phyloP scores from a whole-genome alignment of 331 rosid species.

The Pyrus hybrid region DNA sequence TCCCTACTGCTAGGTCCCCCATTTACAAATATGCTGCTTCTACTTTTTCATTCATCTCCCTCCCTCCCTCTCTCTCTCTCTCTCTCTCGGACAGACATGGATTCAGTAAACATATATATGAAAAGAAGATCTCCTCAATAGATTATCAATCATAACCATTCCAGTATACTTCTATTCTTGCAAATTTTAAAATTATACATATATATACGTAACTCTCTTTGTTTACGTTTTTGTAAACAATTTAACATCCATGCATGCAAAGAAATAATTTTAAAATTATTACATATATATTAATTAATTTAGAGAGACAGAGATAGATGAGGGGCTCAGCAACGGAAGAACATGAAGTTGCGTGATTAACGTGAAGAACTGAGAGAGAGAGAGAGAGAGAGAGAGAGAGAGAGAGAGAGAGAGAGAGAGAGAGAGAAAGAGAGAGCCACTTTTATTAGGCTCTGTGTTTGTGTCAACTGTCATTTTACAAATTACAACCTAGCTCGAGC shows the following conservation, averaged over 20 bases:
- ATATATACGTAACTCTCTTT: not conserved
- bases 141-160: not conserved
- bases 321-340: constrained; percentile 14
- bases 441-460: constrained; percentile 13
- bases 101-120: not conserved
- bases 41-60: not conserved
- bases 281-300: not conserved
- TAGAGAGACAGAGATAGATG: not conserved
- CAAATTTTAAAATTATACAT: not conserved
- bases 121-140: not conserved
- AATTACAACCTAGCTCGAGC: constrained; percentile 7
- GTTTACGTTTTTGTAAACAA: not conserved
- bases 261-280: not conserved
- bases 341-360: constrained; percentile 59
- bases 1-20: not conserved
- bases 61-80: not conserved
- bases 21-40: not conserved
- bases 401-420: too few relatives aligned
- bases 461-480: constrained; percentile 38
- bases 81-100: not conserved
- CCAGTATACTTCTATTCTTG: not conserved
- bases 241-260: not conserved
- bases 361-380: constrained; percentile 45
- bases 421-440: not conserved
- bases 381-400: not conserved